A percentile compares a stretch with the other conserved stretches of the same genome.
These are phyloP conservation scores for Pelargonium australe DNA, from an alignment of 441 rosid genomes.

Conservation along the genomic window DNA sequence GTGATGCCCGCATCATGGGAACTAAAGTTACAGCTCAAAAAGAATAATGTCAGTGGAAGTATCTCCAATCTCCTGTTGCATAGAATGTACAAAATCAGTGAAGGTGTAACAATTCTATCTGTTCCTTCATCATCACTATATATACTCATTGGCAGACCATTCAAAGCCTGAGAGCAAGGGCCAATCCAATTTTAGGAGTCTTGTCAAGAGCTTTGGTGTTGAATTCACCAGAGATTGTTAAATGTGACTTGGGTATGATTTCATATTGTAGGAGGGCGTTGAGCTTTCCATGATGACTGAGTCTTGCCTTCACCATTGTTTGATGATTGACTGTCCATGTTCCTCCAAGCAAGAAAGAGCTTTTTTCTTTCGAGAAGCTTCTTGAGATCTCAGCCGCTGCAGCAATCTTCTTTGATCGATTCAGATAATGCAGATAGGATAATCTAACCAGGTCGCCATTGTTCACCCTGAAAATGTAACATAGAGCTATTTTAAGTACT, in stretches of 20 bases:
- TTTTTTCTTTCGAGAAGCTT: neutral
- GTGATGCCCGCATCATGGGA: too few species aligned
- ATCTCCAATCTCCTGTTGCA: too few species aligned
- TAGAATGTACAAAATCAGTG: too few species aligned
- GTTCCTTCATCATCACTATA: too few species aligned
- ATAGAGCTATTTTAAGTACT: too few species aligned
- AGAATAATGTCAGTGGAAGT: too few species aligned
- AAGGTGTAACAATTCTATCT: too few species aligned
- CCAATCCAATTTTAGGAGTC: conserved; percentile 2
- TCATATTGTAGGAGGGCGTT: neutral
- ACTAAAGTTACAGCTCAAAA: too few species aligned
- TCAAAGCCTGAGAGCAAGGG: conserved; percentile 7
- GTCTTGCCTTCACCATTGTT: neutral
- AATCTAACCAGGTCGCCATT: neutral
- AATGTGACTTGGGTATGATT: neutral
- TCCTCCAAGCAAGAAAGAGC: neutral
- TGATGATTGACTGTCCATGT: neutral
- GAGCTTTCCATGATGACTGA: neutral
- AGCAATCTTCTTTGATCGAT: neutral
- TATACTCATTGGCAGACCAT: neutral
- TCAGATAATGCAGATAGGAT: neutral
- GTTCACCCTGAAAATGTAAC: neutral
- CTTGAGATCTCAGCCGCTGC: neutral
- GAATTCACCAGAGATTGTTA: neutral
- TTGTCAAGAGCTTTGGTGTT: neutral